A percentile compares a stretch with the other conserved stretches of the same genome.
Evolutionary conservation across 148 eudicot species (phyloP).

Genomic region (Rhododendron mucronatum): DNA sequence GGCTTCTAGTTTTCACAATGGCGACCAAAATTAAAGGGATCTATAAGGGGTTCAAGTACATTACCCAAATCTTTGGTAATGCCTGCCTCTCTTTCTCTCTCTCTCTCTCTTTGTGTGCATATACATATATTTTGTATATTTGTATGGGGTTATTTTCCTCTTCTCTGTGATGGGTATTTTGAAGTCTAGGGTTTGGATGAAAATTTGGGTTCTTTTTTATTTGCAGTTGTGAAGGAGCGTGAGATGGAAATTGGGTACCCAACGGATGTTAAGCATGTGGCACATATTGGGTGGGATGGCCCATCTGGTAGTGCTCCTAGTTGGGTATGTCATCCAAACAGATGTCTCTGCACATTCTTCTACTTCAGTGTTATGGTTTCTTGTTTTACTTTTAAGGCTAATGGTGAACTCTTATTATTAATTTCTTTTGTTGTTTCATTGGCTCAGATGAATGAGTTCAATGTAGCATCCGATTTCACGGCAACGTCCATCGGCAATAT

Average conservation of each 20-base stretch:
- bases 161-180: neutral
- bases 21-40: conserved; percentile 73
- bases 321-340: conserved; percentile 39
- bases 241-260: conserved; percentile 71
- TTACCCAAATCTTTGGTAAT: conserved; percentile 49
- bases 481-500: conserved; percentile 42
- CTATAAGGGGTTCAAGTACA: conserved; percentile 78
- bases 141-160: neutral
- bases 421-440: neutral
- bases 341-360: neutral
- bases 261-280: conserved; percentile 71
- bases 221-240: conserved; percentile 53
- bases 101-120: neutral
- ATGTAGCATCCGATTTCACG: conserved; percentile 38
- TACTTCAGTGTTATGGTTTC: neutral
- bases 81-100: conserved; percentile 6
- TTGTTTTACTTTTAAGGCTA: neutral
- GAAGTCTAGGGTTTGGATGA: neutral
- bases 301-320: conserved; percentile 54
- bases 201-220: neutral
- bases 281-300: conserved; percentile 79
- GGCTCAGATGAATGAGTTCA: conserved; percentile 44
- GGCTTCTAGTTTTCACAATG: conserved; percentile 29
- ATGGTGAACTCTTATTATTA: too few species aligned
- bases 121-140: neutral